Evolutionary conservation across 768 basidiomycete species (phyloP), one percentile per base, ranked within the genome.

Genomic region (Tremella mesenterica): DNA sequence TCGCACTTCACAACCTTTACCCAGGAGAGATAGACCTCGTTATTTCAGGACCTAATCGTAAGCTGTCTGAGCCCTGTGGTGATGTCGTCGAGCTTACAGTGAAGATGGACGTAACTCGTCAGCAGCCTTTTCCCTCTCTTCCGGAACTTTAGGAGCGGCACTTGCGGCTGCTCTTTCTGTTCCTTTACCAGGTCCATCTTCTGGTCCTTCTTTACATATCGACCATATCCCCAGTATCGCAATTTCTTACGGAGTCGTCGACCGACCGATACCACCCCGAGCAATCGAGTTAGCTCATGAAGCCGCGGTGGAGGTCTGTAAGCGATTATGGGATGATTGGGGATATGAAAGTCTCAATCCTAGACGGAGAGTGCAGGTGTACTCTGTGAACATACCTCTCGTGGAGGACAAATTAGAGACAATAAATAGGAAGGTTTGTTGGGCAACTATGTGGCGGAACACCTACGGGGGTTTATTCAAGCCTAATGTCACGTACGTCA

Each of bases 61-160:
- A 51, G 65, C 23, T 44, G 20, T 2, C n/a, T 25, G 39, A 33
- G n/a, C 14, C 27, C 23, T 21, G 21, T 38, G 20, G 27, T 36
- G 12, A 25, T 38, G 18, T 20, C 31, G 8, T 20, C 8, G 9
- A 4, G 25, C 28, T 27, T 53, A 57, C 20, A 53, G 41, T 34
- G 2, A 41, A 73, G 64, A 73, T 38, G 75, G 75, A 21, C 66
- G 75, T 0, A 76, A 76, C 61, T 73, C 73, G 0, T 72, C 67
- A 83, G 86, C 88, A 31, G 90, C 90, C 1, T 89, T 91, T 70
- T 79, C 85, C 2, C 78, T 96, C 38, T 90, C 89, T 1, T 91
- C 88, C 26, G 92, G 92, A 1, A 96, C 92, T 1, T 78, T 97
- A 57, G 92, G 92, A 33, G 91, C 90, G 2, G 86, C 92, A 14